Conservation (phyloP, 2,329 filamentous ascomycete genomes). For the Alternaria longipes region DNA sequence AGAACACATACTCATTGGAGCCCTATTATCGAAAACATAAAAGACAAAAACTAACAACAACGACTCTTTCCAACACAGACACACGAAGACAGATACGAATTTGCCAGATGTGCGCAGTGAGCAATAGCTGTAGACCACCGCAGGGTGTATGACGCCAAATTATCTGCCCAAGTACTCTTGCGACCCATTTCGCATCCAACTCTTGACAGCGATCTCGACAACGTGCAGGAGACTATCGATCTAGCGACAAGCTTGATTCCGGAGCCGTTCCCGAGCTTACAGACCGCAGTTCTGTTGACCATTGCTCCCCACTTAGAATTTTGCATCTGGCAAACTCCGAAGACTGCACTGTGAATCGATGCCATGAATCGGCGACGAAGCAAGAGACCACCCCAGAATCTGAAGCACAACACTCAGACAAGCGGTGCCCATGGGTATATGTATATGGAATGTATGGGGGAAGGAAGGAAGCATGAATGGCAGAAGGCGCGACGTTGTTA, state of each 20-base stretch:
- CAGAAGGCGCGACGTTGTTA: neutral
- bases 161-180: neutral
- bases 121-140: neutral
- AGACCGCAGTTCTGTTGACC: neutral
- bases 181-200: neutral
- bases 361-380: neutral
- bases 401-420: fast-evolving
- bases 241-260: fast-evolving
- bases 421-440: fast-evolving
- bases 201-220: neutral
- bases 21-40: neutral
- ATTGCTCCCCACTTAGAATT: neutral
- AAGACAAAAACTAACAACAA: neutral
- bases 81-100: neutral
- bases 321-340: neutral
- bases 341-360: neutral
- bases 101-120: neutral
- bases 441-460: neutral
- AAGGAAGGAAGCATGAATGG: neutral
- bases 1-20: neutral
- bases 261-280: fast-evolving
- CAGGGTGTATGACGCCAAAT: neutral
- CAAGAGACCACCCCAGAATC: fast-evolving
- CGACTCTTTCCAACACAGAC: neutral
- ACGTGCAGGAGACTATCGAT: too few species aligned